Evolutionary conservation across 768 basidiomycete species (phyloP).

Genomic region (Pholiota molesta): DNA sequence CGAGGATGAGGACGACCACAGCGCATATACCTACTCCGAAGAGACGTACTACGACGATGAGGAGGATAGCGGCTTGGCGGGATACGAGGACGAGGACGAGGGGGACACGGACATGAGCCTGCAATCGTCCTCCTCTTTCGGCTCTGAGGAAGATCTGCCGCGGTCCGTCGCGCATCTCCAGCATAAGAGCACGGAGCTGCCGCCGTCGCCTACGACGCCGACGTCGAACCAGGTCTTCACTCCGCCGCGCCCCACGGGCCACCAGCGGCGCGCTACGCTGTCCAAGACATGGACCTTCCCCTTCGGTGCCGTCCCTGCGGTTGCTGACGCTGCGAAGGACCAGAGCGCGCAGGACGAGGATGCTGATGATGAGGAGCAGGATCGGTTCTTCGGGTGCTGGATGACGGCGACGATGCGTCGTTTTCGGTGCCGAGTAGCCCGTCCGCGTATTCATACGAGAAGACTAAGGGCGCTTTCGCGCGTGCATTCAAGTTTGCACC

Average conservation of each 20-base stretch:
- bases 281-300: slow-evolving; percentile 78
- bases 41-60: slow-evolving; percentile 61
- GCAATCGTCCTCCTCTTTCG: slow-evolving; percentile 55
- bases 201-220: slow-evolving; percentile 26
- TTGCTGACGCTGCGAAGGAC: slow-evolving; percentile 52
- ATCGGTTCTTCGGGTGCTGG: slow-evolving; percentile 79
- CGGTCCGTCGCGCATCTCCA: slow-evolving; percentile 31
- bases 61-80: slow-evolving; percentile 59
- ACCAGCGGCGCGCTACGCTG: slow-evolving; percentile 46
- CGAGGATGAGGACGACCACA: slow-evolving; percentile 44
- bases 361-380: slow-evolving; percentile 31
- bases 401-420: slow-evolving; percentile 46
- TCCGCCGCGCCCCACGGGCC: slow-evolving; percentile 28
- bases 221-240: slow-evolving; percentile 28
- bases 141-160: slow-evolving; percentile 53
- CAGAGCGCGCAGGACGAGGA: slow-evolving; percentile 33
- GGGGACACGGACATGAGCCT: slow-evolving; percentile 57
- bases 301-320: slow-evolving; percentile 19
- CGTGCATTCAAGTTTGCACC: slow-evolving; percentile 48
- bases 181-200: slow-evolving; percentile 15
- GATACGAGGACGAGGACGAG: slow-evolving; percentile 79
- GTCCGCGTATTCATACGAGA: slow-evolving; percentile 51
- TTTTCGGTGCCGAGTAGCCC: slow-evolving; percentile 46
- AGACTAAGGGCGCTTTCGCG: slow-evolving; percentile 62
- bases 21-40: slow-evolving; percentile 1